Conservation (phyloP, 2,329 filamentous ascomycete species). For the Xylaria sp. region DNA sequence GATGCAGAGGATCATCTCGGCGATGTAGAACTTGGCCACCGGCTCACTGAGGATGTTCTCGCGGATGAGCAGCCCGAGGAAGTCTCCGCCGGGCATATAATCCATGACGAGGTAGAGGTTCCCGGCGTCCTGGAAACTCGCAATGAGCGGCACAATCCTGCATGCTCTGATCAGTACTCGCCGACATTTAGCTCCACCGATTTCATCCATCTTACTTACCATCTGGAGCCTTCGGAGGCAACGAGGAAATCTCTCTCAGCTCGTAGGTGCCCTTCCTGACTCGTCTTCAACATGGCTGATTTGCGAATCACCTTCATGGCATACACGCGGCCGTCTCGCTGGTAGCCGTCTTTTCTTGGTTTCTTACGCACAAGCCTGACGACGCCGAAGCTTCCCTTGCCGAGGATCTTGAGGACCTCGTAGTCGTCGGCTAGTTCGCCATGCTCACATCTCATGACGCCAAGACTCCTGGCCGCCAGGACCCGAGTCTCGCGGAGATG, state of each 20-base stretch:
- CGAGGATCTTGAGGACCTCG: constrained; percentile 82
- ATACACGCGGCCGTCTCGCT: constrained; percentile 68
- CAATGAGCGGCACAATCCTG: constrained; percentile 85
- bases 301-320: constrained; percentile 99
- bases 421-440: constrained; percentile 72
- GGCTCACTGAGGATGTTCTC: constrained; percentile 84
- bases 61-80: constrained; percentile 84
- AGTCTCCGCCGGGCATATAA: constrained; percentile 97
- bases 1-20: constrained; percentile 95
- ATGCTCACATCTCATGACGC: constrained; percentile 52
- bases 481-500: constrained; percentile 78
- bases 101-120: constrained; percentile 97
- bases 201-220: constrained; percentile 57
- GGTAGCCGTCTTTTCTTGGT: constrained; percentile 28
- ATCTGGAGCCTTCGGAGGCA: constrained; percentile 84
- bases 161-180: constrained; percentile 18
- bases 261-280: constrained; percentile 90
- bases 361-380: constrained; percentile 85
- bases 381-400: constrained; percentile 94
- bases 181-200: not conserved
- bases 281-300: constrained; percentile 88
- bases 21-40: constrained; percentile 85
- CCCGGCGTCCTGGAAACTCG: constrained; percentile 86
- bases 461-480: constrained; percentile 70
- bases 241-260: constrained; percentile 94